Evolutionary conservation across 176 grass and related monocot genomes (phyloP).

Genomic region (Tillandsia fasciculata): DNA sequence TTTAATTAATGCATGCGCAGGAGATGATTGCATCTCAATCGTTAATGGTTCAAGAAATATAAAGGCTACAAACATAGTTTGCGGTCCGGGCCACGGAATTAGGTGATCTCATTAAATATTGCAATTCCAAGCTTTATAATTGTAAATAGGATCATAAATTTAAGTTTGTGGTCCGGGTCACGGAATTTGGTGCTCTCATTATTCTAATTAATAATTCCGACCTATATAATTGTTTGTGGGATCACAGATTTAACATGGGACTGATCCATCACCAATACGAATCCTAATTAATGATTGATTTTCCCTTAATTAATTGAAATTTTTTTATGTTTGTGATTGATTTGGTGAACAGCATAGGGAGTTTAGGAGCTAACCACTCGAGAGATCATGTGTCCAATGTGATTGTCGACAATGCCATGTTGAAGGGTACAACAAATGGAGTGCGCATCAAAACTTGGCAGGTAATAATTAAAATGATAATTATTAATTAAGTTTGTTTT

Average conservation of each 20-base stretch:
- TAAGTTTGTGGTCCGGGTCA: slow-evolving; percentile 66
- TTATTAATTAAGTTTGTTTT: not conserved
- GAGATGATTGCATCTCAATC: slow-evolving; percentile 89
- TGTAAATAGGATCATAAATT: not conserved
- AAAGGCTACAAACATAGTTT: slow-evolving; percentile 38
- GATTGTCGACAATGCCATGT: slow-evolving; percentile 46
- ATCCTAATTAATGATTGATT: too few species aligned
- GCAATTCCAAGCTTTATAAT: not conserved
- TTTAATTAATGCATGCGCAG: slow-evolving; percentile 22
- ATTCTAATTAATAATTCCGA: not conserved
- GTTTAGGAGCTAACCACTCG: slow-evolving; percentile 48
- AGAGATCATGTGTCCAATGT: slow-evolving; percentile 57
- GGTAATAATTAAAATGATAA: slow-evolving; percentile 18
- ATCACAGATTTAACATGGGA: not conserved
- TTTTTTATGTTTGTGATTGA: not conserved
- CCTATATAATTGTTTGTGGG: not conserved
- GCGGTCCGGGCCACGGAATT: slow-evolving; percentile 56
- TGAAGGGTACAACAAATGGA: slow-evolving; percentile 70
- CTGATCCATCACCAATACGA: too few species aligned
- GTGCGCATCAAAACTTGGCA: slow-evolving; percentile 92
- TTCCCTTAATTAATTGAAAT: not conserved
- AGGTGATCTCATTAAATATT: not conserved
- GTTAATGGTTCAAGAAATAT: slow-evolving; percentile 47
- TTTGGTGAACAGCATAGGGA: slow-evolving; percentile 58
- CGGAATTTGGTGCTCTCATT: not conserved